Percentiles rank a stretch among this genome's conserved stretches.
phyloP scores from a whole-genome alignment of 2,329 filamentous ascomycete species.

The Stylonectria norvegica region DNA sequence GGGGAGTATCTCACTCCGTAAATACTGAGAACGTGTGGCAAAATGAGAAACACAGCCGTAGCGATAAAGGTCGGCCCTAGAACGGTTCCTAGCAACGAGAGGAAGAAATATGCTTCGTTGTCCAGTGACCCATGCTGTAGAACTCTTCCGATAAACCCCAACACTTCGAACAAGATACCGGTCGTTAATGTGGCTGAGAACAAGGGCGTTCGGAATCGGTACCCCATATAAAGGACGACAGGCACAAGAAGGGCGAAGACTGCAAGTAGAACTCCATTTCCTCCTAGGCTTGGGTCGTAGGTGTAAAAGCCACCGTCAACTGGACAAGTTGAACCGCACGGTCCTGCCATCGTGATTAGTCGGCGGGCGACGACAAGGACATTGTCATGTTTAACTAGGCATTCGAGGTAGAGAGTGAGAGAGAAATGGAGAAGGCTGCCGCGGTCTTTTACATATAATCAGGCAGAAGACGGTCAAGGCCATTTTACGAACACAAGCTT shows the following conservation, averaged over 20 bases:
- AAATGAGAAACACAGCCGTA: slow-evolving; percentile 41
- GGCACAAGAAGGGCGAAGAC: slow-evolving; percentile 41
- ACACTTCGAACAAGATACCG: slow-evolving; percentile 42
- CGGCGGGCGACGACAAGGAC: slow-evolving; percentile 15
- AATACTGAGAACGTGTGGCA: slow-evolving; percentile 45
- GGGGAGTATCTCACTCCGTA: slow-evolving; percentile 44
- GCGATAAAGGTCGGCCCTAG: slow-evolving; percentile 46
- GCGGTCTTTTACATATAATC: slow-evolving; percentile 27
- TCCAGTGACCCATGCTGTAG: slow-evolving; percentile 36
- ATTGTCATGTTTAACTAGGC: slow-evolving; percentile 25
- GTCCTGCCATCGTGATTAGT: slow-evolving; percentile 32
- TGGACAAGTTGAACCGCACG: slow-evolving; percentile 37
- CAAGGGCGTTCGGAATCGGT: slow-evolving; percentile 37
- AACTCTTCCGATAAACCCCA: slow-evolving; percentile 47
- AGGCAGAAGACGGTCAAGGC: neutral
- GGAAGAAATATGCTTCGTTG: slow-evolving; percentile 37
- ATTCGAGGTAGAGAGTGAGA: slow-evolving; percentile 11
- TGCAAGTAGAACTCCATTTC: slow-evolving; percentile 40
- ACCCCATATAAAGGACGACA: slow-evolving; percentile 35
- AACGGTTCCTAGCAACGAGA: slow-evolving; percentile 46
- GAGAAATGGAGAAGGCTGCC: slow-evolving; percentile 15
- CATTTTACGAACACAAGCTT: neutral
- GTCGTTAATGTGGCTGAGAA: slow-evolving; percentile 40
- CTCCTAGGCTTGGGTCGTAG: slow-evolving; percentile 36
- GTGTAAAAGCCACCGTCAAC: slow-evolving; percentile 35